Conservation (phyloP, 2,329 filamentous ascomycete species). For the Thermomyces lanuginosus region DNA sequence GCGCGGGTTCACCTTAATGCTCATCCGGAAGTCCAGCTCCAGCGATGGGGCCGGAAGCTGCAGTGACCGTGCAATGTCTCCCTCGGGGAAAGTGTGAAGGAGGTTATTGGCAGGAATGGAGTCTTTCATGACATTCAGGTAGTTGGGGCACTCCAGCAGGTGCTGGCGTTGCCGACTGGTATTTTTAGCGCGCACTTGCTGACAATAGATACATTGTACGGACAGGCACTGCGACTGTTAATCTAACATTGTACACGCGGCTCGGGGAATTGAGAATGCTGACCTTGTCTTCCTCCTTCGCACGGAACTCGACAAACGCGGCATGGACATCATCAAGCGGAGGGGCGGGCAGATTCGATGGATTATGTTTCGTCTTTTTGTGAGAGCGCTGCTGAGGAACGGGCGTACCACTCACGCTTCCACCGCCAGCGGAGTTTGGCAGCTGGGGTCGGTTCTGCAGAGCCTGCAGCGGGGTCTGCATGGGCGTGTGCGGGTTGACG, state of each 20-base stretch:
- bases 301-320: constrained; percentile 33
- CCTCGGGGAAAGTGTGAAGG: constrained; percentile 34
- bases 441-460: constrained; percentile 25
- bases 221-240: constrained; percentile 25
- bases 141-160: constrained; percentile 33
- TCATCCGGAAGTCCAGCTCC: constrained; percentile 38
- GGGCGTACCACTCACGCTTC: constrained; percentile 16
- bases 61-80: constrained; percentile 32
- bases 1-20: constrained; percentile 36
- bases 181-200: constrained; percentile 35
- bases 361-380: constrained; percentile 14
- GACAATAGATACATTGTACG: constrained; percentile 36
- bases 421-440: constrained; percentile 16
- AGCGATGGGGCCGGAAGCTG: constrained; percentile 32
- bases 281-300: constrained; percentile 32
- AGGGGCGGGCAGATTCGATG: constrained; percentile 28
- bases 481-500: constrained; percentile 27
- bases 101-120: constrained; percentile 36
- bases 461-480: constrained; percentile 27
- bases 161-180: constrained; percentile 35
- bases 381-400: constrained; percentile 18
- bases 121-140: constrained; percentile 37
- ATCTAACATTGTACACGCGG: constrained; percentile 2
- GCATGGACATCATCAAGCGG: constrained; percentile 34
- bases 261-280: constrained; percentile 1